These are phyloP conservation scores for Phlebiopsis flavidoalba DNA, from an alignment of 768 basidiomycete genomes.

Conservation along the genomic window DNA sequence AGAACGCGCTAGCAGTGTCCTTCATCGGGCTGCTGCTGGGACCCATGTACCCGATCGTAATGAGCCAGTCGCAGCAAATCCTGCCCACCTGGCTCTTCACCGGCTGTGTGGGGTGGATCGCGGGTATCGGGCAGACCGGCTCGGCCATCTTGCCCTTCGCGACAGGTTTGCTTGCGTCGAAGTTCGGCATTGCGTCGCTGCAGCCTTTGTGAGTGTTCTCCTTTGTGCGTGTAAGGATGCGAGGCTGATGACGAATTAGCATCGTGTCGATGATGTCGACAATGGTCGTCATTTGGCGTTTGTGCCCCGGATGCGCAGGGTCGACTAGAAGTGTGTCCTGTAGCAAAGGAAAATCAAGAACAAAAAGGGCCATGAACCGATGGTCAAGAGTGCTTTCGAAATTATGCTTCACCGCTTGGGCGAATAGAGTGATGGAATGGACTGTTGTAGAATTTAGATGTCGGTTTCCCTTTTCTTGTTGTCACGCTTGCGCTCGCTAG, in stretches of 20 bases:
- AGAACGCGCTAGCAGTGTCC: conserved; percentile 43
- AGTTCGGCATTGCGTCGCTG: conserved; percentile 53
- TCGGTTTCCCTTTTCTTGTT: not conserved
- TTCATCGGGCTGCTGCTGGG: conserved; percentile 37
- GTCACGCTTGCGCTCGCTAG: too few species aligned
- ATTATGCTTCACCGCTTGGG: not conserved
- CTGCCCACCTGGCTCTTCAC: conserved; percentile 68
- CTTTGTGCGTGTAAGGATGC: not conserved
- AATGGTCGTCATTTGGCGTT: conserved; percentile 51
- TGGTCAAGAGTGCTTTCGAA: not conserved
- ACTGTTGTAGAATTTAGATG: not conserved
- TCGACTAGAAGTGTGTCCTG: not conserved
- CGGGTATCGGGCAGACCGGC: conserved; percentile 56
- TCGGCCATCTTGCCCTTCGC: conserved; percentile 70
- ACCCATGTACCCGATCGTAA: conserved; percentile 49
- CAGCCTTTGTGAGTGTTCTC: conserved; percentile 51
- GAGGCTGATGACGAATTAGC: conserved; percentile 23
- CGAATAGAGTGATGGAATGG: not conserved
- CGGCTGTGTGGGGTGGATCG: conserved; percentile 40
- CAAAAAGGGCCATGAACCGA: too few species aligned
- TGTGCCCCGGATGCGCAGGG: conserved; percentile 32
- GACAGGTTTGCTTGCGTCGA: conserved; percentile 61
- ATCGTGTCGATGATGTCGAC: conserved; percentile 57
- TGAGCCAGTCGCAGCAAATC: conserved; percentile 65
- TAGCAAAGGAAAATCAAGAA: not conserved